phyloP scores from a whole-genome alignment of 352 stramenopile genomes.

The Albugo candida region DNA sequence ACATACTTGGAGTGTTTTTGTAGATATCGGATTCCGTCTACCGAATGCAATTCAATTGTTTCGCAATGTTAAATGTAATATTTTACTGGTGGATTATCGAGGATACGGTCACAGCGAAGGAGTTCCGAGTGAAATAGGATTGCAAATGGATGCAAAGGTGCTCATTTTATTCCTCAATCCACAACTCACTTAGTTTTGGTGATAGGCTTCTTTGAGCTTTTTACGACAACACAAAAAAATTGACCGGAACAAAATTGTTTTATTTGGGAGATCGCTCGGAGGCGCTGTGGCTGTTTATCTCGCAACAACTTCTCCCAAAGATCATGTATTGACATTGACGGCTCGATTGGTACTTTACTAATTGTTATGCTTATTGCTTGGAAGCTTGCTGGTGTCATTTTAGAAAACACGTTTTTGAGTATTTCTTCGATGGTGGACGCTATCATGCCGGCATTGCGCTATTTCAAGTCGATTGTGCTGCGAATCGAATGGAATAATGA shows the following conservation, averaged over 20 bases:
- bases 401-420: conserved; percentile 91
- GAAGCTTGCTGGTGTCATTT: conserved; percentile 74
- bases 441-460: conserved; percentile 80
- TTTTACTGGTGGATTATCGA: conserved; percentile 89
- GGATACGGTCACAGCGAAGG: conserved; percentile 85
- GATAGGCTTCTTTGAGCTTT: not conserved
- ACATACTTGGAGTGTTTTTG: not conserved
- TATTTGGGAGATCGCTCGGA: conserved; percentile 85
- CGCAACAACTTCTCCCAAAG: conserved; percentile 49
- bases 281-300: conserved; percentile 85
- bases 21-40: conserved; percentile 86
- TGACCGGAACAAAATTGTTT: conserved; percentile 71
- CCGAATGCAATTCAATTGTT: conserved; percentile 85
- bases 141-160: conserved; percentile 84
- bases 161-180: not conserved
- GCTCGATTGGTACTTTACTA: not conserved
- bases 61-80: conserved; percentile 68
- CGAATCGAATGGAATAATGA: conserved; percentile 82
- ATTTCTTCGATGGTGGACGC: conserved; percentile 88
- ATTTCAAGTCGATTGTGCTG: conserved; percentile 81
- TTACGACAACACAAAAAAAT: conserved; percentile 21
- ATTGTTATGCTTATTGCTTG: not conserved
- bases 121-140: conserved; percentile 62
- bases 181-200: not conserved
- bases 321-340: conserved; percentile 10